Base-by-base conservation (phyloP, 2,329 filamentous ascomycete genomes). In the Fusarium vanettenii region DNA sequence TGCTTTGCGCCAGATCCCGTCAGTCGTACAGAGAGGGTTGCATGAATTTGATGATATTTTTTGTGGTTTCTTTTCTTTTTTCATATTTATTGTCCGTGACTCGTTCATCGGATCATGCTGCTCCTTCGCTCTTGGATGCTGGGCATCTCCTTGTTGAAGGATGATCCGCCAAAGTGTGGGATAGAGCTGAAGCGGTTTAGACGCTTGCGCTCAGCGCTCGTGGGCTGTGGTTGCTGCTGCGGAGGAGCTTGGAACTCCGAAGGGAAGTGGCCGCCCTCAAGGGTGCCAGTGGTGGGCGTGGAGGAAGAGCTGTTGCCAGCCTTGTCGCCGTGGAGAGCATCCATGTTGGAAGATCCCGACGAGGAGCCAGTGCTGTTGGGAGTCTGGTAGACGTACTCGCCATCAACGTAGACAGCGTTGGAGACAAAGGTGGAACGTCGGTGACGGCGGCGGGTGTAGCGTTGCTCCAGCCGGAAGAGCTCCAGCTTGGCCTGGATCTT, bases 401-500 rank as follows among this genome's bases (percentile, higher is more conserved):
- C 97, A 82, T 98, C 94, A 75, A 98, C 93, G 84, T 98, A 98
- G 82, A 94, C 90, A 33, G 95, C 96, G 80, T 94, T 95, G 81
- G 94, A 95, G 81, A 93, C 92, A 83, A 97, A 98, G 70, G 94
- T 97, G 64, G 92, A 95, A 82, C 96, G 94, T 78, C 96, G 94
- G 79, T 91, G 85, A 80, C 96, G 95, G 82, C 95, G 93, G 80
- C 93, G 93, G 61, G 95, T 97, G 88, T 98, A 98, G 79, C 95
- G 93, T 86, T 98, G 93, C 87, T 98, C 96, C 77, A 98, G 92
- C 60, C 95, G 94, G 88, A 97, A 97, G 80, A 98, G 91, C 88
- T 98, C 95, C 79, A 97, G 87, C 87, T 93, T 91, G 70, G 90
- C 88, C 78, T 92, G 88, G 81, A 92, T 88, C 82, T 89, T 87